phyloP scores from a whole-genome alignment of 2,329 filamentous ascomycete species.

The Nothopassalora personata region DNA sequence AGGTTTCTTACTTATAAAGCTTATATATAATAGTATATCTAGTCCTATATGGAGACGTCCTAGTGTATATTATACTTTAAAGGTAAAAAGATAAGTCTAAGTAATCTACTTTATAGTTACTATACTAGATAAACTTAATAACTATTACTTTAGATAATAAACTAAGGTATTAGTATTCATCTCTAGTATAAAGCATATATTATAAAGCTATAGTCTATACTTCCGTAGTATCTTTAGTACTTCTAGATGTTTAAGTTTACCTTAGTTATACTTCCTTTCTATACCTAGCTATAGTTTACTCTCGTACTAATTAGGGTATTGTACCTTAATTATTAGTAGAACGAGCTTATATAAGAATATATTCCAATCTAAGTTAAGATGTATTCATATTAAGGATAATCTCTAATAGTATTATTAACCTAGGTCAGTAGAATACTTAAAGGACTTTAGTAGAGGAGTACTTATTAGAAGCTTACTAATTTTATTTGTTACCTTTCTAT shows the following conservation, averaged over 20 bases:
- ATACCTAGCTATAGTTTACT: neutral
- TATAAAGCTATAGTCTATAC: neutral
- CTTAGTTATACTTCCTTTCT: neutral
- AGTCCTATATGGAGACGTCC: neutral
- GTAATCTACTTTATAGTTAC: too few relatives aligned
- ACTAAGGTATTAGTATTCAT: too few relatives aligned
- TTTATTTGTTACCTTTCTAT: too few relatives aligned
- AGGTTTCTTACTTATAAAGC: neutral
- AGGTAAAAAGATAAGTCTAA: too few relatives aligned
- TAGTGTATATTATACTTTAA: too few relatives aligned
- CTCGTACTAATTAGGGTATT: too few relatives aligned
- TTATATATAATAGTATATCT: neutral
- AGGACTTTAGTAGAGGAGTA: too few relatives aligned
- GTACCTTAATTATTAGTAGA: neutral
- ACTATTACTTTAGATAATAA: too few relatives aligned
- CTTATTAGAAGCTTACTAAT: too few relatives aligned
- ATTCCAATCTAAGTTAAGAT: neutral
- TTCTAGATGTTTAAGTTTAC: neutral
- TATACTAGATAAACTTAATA: too few relatives aligned
- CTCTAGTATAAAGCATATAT: too few relatives aligned
- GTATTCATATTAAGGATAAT: neutral
- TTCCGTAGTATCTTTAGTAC: neutral
- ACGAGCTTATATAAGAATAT: neutral
- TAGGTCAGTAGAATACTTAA: too few relatives aligned
- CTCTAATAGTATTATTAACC: neutral